phyloP scores from a whole-genome alignment of 306 rosid genomes.

The Vigna angularis region DNA sequence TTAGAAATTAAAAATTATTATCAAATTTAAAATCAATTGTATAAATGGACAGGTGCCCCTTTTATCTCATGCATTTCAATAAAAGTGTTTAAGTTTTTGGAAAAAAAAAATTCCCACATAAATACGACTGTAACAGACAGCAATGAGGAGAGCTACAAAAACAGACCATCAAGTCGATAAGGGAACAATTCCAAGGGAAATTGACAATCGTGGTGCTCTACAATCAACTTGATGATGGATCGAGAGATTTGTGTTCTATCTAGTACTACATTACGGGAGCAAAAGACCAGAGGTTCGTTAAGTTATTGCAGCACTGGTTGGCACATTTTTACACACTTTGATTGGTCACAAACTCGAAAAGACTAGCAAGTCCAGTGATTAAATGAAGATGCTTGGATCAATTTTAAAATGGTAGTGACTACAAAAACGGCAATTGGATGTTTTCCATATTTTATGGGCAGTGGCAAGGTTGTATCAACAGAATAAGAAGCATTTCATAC shows the following conservation, averaged over 20 bases:
- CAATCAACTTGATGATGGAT: constrained; percentile 24
- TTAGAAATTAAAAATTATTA: constrained; percentile 36
- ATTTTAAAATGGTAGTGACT: not conserved
- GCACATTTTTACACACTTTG: not conserved
- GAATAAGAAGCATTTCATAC: not conserved
- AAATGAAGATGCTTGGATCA: not conserved
- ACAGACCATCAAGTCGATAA: not conserved
- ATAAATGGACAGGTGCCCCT: constrained; percentile 6
- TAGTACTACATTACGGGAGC: not conserved
- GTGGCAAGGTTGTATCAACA: not conserved
- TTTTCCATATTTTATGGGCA: not conserved
- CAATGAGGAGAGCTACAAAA: not conserved
- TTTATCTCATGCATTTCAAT: constrained; percentile 12
- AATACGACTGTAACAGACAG: not conserved
- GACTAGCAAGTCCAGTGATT: not conserved
- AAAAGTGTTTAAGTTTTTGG: not conserved
- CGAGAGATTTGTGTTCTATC: not conserved
- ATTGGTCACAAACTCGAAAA: constrained; percentile 15
- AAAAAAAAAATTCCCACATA: not conserved
- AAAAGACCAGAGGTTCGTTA: not conserved
- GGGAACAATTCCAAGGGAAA: not conserved
- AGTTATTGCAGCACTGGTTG: not conserved
- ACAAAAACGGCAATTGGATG: not conserved
- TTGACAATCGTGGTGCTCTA: not conserved
- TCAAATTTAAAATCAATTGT: constrained; percentile 6